Conservation (phyloP, 352 stramenopile genomes). For the Globisporangium camurandrum region DNA sequence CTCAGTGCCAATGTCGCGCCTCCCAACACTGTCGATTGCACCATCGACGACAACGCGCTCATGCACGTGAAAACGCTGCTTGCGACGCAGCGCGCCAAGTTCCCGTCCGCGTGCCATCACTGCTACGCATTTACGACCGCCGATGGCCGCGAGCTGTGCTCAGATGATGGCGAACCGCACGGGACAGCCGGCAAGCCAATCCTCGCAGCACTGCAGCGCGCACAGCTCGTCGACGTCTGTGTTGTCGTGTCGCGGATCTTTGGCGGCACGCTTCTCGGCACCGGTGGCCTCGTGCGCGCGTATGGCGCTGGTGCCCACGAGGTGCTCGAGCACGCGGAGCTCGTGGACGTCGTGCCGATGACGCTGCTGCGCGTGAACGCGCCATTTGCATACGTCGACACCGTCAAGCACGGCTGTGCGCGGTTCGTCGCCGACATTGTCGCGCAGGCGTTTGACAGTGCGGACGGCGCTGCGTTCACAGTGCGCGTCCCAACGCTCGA, state of each 20-base stretch:
- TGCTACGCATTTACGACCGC: slow-evolving; percentile 61
- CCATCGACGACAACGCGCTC: slow-evolving; percentile 15
- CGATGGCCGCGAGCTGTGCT: slow-evolving; percentile 48
- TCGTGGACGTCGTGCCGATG: slow-evolving; percentile 47
- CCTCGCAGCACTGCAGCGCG: slow-evolving; percentile 41
- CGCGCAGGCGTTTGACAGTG: slow-evolving; percentile 26
- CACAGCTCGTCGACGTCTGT: slow-evolving; percentile 60
- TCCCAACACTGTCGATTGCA: background rate
- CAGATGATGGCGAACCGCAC: slow-evolving; percentile 73
- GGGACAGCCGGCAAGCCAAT: slow-evolving; percentile 65
- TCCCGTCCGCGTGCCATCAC: slow-evolving; percentile 59
- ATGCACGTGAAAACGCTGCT: slow-evolving; percentile 39
- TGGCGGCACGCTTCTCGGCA: slow-evolving; percentile 63
- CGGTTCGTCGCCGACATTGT: slow-evolving; percentile 37
- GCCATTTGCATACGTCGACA: slow-evolving; percentile 28
- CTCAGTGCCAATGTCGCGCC: slow-evolving; percentile 9
- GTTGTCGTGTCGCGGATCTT: slow-evolving; percentile 71
- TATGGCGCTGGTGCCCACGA: slow-evolving; percentile 57
- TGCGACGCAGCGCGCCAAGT: slow-evolving; percentile 29
- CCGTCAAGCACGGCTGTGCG: slow-evolving; percentile 39
- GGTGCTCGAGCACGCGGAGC: slow-evolving; percentile 37
- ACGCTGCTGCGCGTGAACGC: slow-evolving; percentile 21
- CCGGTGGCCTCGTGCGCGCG: slow-evolving; percentile 61
- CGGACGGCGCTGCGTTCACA: slow-evolving; percentile 25
- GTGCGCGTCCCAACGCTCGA: slow-evolving; percentile 32